Base-by-base conservation (phyloP, 768 basidiomycete species). In the Suillus weaverae region DNA sequence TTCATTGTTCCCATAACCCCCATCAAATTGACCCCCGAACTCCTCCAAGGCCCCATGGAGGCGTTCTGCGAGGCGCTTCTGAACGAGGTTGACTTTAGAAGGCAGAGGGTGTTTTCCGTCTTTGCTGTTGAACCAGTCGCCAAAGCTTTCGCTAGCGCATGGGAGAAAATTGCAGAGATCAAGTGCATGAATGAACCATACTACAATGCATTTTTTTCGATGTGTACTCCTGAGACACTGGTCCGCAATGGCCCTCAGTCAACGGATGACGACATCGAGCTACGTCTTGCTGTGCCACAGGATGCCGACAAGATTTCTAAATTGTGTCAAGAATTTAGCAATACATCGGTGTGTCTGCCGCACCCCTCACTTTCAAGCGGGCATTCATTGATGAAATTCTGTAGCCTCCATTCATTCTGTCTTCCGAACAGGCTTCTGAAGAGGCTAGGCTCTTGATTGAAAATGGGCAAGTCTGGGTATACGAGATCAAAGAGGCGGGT, bases 41-140 rank as follows among this genome's bases (percentile, higher is more conserved):
- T 67, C 5, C 79, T 90, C 35, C 68, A 73, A 57, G 55, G 70
- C n/a, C 69, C 78, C 1, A 74, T 77, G 50, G 71, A 85, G 20
- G 62, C 69, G 4, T 77, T 92, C 11, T 67, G 72, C 11, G 66
- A 62, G 0, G 59, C 68, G 2, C 77, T 85, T 22, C 74, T 76
- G 10, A 61, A 64, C 8, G 70, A 76, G 30, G 16, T 10, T 22
- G 26, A 26, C 76, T 11, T 56, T 75, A 20, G 78, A 76, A 75
- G 20, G 39, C 38, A 43, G 39, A 80, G 89, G 18, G 79, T 89
- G 0, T 92, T 88, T 73, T 90, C 91, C 2, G 80, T 91, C 10
- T 92, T 90, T 69, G 84, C 87, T 2, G 73, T 70, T 83, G 36
- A 60, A 0, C 43, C 67, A 11, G 74, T 85, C 20, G 78, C 81